Percentiles rank a stretch among this genome's conserved stretches.
These are phyloP conservation scores for Paralagenidium karlingii DNA, from an alignment of 352 stramenopile genomes.

Conservation along the genomic window DNA sequence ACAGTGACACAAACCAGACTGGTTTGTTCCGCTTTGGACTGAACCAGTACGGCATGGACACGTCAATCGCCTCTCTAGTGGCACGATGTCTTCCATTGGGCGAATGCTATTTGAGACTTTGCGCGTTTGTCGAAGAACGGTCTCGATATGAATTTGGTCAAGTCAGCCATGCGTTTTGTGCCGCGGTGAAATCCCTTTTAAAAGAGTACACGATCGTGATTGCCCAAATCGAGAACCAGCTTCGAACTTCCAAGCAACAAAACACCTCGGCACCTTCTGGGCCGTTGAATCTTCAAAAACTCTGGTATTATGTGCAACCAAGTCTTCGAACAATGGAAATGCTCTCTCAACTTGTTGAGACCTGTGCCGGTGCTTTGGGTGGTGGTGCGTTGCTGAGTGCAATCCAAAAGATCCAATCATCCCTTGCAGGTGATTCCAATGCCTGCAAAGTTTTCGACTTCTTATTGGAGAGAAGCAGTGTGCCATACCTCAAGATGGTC, in stretches of 20 bases:
- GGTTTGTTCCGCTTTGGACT: slow-evolving; percentile 55
- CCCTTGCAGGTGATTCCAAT: slow-evolving; percentile 65
- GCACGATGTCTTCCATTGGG: slow-evolving; percentile 54
- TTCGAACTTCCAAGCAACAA: slow-evolving; percentile 17
- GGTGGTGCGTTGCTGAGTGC: slow-evolving; percentile 87
- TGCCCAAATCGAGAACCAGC: slow-evolving; percentile 79
- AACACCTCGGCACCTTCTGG: slow-evolving; percentile 9
- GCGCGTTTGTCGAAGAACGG: slow-evolving; percentile 67
- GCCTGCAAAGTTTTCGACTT: slow-evolving; percentile 68
- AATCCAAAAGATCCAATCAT: slow-evolving; percentile 77
- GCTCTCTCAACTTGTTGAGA: slow-evolving; percentile 69
- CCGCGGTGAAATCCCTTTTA: slow-evolving; percentile 83
- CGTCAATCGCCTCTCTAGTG: slow-evolving; percentile 56
- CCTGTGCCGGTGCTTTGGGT: slow-evolving; percentile 56
- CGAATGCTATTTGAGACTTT: slow-evolving; percentile 69
- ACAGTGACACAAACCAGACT: not conserved
- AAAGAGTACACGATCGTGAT: slow-evolving; percentile 92
- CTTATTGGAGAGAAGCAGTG: slow-evolving; percentile 67
- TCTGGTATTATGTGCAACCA: slow-evolving; percentile 89
- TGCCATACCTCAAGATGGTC: slow-evolving; percentile 86
- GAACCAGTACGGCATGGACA: slow-evolving; percentile 66
- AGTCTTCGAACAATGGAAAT: slow-evolving; percentile 89
- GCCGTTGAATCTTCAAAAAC: slow-evolving; percentile 78
- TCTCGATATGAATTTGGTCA: slow-evolving; percentile 86
- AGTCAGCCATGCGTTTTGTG: slow-evolving; percentile 90